Percentiles rank a stretch among this genome's conserved stretches.
Evolutionary conservation across 208 protist species (phyloP).

Genomic region (Leishmania braziliensis): DNA sequence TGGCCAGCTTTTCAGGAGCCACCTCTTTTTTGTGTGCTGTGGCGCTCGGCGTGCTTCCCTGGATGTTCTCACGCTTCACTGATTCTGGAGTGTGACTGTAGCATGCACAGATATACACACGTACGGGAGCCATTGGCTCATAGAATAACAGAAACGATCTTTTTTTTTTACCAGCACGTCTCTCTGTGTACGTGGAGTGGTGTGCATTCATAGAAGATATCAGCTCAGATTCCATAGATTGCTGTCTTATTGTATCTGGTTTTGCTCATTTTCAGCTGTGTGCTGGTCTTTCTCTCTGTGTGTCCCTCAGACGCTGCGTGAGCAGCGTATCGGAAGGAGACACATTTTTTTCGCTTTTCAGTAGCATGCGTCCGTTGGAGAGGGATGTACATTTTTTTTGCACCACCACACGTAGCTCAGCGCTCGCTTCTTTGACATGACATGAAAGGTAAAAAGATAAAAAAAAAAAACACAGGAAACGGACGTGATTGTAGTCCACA

Average conservation of each 20-base stretch:
- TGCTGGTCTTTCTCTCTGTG: slow-evolving; percentile 72
- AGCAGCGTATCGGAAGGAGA: background rate
- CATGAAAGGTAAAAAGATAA: background rate
- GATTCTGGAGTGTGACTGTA: background rate
- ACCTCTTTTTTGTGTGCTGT: slow-evolving; percentile 22
- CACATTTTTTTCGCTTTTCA: background rate
- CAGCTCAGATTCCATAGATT: slow-evolving; percentile 18
- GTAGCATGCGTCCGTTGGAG: background rate
- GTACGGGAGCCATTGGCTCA: background rate
- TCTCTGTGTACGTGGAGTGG: background rate
- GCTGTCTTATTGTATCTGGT: background rate
- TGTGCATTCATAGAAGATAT: slow-evolving; percentile 9
- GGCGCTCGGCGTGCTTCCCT: background rate
- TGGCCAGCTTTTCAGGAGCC: background rate
- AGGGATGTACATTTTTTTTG: background rate
- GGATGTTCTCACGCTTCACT: too few relatives aligned
- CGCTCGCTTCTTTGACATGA: background rate
- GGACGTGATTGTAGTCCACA: background rate
- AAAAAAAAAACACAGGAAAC: background rate
- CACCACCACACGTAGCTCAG: background rate
- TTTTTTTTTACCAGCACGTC: background rate
- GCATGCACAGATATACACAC: background rate
- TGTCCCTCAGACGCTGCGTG: background rate
- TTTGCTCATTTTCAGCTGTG: slow-evolving; percentile 50
- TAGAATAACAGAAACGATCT: background rate